phyloP scores from a whole-genome alignment of 2,329 filamentous ascomycete genomes.

The Xylariaceae sp. region DNA sequence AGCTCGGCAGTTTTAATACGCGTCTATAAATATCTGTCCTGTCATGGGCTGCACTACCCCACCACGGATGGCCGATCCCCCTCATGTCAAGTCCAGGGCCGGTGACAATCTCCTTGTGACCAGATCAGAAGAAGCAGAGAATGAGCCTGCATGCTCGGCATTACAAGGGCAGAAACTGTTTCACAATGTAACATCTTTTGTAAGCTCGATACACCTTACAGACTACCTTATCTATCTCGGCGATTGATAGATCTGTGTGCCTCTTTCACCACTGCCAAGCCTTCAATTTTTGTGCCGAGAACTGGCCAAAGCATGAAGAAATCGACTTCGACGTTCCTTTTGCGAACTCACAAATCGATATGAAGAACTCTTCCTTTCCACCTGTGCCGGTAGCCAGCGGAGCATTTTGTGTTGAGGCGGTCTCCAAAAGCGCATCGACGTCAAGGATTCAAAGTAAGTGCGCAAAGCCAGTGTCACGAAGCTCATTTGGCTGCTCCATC shows the following conservation, averaged over 20 bases:
- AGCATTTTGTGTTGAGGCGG: conserved; percentile 9
- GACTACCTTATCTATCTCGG: too few relatives aligned
- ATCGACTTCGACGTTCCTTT: conserved; percentile 15
- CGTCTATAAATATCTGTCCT: too few relatives aligned
- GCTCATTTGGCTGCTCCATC: conserved; percentile 14
- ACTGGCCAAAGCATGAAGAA: conserved; percentile 3
- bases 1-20: too few relatives aligned
- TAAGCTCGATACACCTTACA: too few relatives aligned
- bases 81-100: too few relatives aligned
- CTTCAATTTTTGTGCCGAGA: background rate
- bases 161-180: too few relatives aligned
- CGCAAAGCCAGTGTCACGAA: conserved; percentile 9
- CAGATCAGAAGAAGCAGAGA: too few relatives aligned
- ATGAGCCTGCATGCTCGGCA: too few relatives aligned
- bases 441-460: conserved; percentile 8
- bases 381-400: conserved; percentile 21
- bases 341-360: conserved; percentile 15
- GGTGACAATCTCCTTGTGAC: too few relatives aligned
- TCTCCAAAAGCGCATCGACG: conserved; percentile 8
- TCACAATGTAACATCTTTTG: too few relatives aligned
- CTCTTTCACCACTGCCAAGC: background rate
- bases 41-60: too few relatives aligned
- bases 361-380: conserved; percentile 15
- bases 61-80: too few relatives aligned
- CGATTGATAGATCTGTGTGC: background rate